Evolutionary conservation across 306 rosid genomes (phyloP).

Genomic region (Urtica urens): DNA sequence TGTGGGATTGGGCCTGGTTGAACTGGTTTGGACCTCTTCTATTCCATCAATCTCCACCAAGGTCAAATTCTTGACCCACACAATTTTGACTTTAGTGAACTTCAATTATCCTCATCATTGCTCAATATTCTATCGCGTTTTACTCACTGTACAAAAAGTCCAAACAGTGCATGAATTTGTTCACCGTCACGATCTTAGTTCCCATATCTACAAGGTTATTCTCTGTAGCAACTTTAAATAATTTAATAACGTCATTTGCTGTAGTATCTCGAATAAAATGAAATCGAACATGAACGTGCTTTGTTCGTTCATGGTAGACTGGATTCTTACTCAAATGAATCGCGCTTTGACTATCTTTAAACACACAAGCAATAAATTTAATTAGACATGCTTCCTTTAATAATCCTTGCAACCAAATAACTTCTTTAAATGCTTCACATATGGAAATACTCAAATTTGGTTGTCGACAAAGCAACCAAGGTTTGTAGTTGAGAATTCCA

Average conservation of each 20-base stretch:
- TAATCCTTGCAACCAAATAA: neutral
- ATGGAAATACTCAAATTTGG: neutral
- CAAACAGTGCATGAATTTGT: neutral
- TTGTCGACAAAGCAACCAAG: neutral
- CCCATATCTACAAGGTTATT: neutral
- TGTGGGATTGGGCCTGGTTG: no score
- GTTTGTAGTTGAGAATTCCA: neutral
- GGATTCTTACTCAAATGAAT: neutral
- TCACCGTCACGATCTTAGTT: neutral
- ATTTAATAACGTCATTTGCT: neutral
- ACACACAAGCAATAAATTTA: neutral
- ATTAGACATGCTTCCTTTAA: neutral
- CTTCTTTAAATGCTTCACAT: neutral
- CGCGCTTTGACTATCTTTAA: neutral
- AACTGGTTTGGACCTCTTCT: no score
- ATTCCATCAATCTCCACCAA: no score
- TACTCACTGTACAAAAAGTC: no score
- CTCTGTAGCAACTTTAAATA: neutral
- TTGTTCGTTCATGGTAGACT: neutral
- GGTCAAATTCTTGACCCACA: no score
- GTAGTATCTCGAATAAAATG: neutral
- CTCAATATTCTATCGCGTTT: no score
- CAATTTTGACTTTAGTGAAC: no score
- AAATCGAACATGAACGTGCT: neutral
- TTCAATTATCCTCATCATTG: no score